Base-by-base conservation (phyloP, 73 alveolate species). In the Paramecium biaurelia region DNA sequence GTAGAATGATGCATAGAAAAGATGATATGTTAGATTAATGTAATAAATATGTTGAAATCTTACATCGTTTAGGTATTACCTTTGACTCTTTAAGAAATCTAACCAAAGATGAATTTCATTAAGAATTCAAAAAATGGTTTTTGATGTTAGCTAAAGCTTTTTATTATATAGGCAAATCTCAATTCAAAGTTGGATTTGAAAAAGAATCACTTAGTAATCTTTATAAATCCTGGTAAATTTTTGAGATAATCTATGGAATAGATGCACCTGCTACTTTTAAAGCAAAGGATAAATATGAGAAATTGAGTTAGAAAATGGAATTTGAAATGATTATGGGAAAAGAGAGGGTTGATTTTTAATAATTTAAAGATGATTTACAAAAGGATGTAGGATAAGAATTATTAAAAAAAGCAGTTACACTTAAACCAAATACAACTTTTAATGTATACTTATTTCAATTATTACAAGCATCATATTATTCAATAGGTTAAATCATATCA, bases 221-320 rank as follows among this genome's bases (percentile, higher is more conserved):
- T 1, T 79, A 79, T 18, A 79, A 79, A 43, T 79, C 90, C 12
- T 41, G 30, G 76, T 45, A 79, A 79, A 79, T 79, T 8, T 43
- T 34, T 11, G 90, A 79, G 23, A 21, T 79, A 24, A 32, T 79
- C 7, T 79, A 38, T 45, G 90, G 90, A 14, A 8, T 23, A 2
- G 90, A 79, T 20, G 90, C 45, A 21, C 42, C 72, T 43, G 56
- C 45, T 14, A 24, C 90, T 1, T 20, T 79, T 10, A 79, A 79
- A 24, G 42, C 63, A 9, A 79, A 30, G 10, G 76, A 43, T 79
- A 79, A 79, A 79, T 79, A 79, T 21, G 70, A 79, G 32, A 79
- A 47, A 79, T 34, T 79, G 30, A 79, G 90, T 79, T 45, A 79
- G 49, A 79, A 79, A 79, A 42, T 79, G 72, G 90, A 79, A 79